These are phyloP conservation scores for Sporothrix humicola DNA, from an alignment of 2,329 filamentous ascomycete species.

Conservation along the genomic window DNA sequence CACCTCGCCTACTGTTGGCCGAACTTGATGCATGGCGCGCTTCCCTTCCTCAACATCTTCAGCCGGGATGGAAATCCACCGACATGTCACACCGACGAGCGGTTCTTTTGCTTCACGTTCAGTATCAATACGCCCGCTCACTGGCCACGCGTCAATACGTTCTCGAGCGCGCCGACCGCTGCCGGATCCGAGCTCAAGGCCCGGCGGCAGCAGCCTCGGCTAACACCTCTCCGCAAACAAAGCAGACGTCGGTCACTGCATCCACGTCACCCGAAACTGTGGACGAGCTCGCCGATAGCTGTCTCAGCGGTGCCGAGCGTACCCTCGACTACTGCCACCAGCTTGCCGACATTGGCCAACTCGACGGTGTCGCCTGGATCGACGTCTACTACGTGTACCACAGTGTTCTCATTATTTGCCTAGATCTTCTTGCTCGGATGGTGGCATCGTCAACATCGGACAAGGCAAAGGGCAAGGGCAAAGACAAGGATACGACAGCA, in stretches of 20 bases:
- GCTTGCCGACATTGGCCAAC: slow-evolving; percentile 46
- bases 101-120: slow-evolving; percentile 48
- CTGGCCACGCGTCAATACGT: slow-evolving; percentile 39
- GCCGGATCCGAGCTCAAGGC: slow-evolving; percentile 19
- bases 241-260: neutral
- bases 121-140: slow-evolving; percentile 49
- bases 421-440: slow-evolving; percentile 35
- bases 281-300: slow-evolving; percentile 39
- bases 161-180: slow-evolving; percentile 32
- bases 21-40: slow-evolving; percentile 48
- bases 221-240: neutral
- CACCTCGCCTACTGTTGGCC: slow-evolving; percentile 37
- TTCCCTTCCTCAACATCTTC: slow-evolving; percentile 46
- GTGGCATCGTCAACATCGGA: neutral
- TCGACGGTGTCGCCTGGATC: slow-evolving; percentile 50
- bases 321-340: slow-evolving; percentile 45
- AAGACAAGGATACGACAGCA: neutral
- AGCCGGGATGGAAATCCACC: slow-evolving; percentile 47
- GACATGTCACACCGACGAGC: slow-evolving; percentile 50
- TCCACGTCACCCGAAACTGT: neutral
- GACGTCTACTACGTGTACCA: slow-evolving; percentile 50
- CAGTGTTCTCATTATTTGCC: slow-evolving; percentile 34
- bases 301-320: slow-evolving; percentile 47
- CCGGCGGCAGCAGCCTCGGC: neutral
- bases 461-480: neutral